phyloP scores from a whole-genome alignment of 768 basidiomycete species.

The Xanthoconium purpureum region DNA sequence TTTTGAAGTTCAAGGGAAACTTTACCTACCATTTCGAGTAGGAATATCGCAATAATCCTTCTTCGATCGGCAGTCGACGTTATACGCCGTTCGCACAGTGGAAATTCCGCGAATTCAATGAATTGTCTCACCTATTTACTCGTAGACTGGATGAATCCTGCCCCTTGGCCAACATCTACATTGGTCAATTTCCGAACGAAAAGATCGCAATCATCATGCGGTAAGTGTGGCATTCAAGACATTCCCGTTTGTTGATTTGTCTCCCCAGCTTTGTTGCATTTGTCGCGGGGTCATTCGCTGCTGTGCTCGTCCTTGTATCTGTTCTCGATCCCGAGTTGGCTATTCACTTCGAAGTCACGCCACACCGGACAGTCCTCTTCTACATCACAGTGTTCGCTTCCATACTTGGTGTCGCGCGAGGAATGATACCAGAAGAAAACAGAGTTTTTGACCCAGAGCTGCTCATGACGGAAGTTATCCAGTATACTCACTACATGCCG shows the following conservation, averaged over 20 bases:
- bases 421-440: constrained; percentile 96
- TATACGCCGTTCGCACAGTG: constrained; percentile 96
- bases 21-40: constrained; percentile 30
- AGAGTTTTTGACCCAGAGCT: constrained; percentile 91
- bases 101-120: constrained; percentile 99
- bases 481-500: constrained; percentile 95
- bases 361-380: constrained; percentile 89
- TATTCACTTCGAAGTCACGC: constrained; percentile 91
- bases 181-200: constrained; percentile 97
- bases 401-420: constrained; percentile 83
- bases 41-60: constrained; percentile 99
- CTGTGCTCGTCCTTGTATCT: constrained; percentile 89
- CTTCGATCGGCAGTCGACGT: constrained; percentile 84
- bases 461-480: constrained; percentile 88
- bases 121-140: constrained; percentile 89
- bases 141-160: constrained; percentile 86
- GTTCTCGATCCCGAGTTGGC: constrained; percentile 92
- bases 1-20: background rate
- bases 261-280: constrained; percentile 87
- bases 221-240: constrained; percentile 41
- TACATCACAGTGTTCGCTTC: constrained; percentile 88
- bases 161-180: constrained; percentile 89
- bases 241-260: background rate
- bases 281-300: constrained; percentile 93
- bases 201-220: constrained; percentile 86